phyloP scores from a whole-genome alignment of 805 yeast genomes.

The Starmerella floris region DNA sequence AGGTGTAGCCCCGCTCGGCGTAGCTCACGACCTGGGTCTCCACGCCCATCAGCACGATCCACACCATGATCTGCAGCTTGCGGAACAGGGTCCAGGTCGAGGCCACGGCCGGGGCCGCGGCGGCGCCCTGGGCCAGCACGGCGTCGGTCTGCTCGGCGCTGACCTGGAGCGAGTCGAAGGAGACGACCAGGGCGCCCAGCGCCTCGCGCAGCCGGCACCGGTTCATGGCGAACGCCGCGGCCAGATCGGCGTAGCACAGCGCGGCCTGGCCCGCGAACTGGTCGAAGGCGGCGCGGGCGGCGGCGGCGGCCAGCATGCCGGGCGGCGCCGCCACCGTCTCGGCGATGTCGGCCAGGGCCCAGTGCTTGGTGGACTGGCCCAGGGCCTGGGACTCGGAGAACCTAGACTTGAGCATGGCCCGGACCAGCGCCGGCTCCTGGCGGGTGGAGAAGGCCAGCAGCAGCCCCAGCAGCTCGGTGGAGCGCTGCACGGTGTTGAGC shows the following conservation, averaged over 20 bases:
- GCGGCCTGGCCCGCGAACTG: slow-evolving; percentile 25
- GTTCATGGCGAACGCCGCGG: slow-evolving; percentile 43
- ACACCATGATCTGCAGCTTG: slow-evolving; percentile 59
- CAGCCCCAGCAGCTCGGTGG: slow-evolving; percentile 26
- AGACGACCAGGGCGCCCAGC: slow-evolving; percentile 38
- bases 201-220: slow-evolving; percentile 75
- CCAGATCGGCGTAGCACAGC: slow-evolving; percentile 38
- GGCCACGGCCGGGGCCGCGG: slow-evolving; percentile 33
- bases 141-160: slow-evolving; percentile 51
- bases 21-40: slow-evolving; percentile 59
- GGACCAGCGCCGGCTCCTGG: slow-evolving; percentile 21
- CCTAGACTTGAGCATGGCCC: slow-evolving; percentile 21
- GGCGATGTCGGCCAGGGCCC: slow-evolving; percentile 32
- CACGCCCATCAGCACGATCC: slow-evolving; percentile 59
- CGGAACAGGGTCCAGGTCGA: slow-evolving; percentile 55
- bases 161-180: slow-evolving; percentile 76
- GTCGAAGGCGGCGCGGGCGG: slow-evolving; percentile 17
- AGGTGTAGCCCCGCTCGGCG: slow-evolving; percentile 55
- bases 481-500: slow-evolving; percentile 14
- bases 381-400: slow-evolving; percentile 12
- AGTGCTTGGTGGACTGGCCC: slow-evolving; percentile 14
- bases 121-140: slow-evolving; percentile 14
- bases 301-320: slow-evolving; percentile 14
- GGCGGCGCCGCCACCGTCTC: slow-evolving; percentile 24
- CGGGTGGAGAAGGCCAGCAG: slow-evolving; percentile 24